Conservation (phyloP, 2,329 filamentous ascomycete species). For the Aspergillus nomiae region DNA sequence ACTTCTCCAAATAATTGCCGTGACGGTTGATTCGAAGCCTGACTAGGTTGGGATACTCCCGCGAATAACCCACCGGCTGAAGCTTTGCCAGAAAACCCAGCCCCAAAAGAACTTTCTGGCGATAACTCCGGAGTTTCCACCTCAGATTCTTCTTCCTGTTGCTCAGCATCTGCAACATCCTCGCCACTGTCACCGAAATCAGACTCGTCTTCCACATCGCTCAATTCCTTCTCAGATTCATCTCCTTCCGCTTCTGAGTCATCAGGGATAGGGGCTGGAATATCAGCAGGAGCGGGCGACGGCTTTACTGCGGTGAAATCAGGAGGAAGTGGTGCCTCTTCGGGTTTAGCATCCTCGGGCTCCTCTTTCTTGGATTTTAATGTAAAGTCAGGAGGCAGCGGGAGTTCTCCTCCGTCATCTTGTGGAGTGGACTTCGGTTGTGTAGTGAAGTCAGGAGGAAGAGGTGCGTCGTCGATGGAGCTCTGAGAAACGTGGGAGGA, state of each 20-base stretch:
- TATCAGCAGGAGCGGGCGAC: slow-evolving; percentile 20
- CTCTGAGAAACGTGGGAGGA: slow-evolving; percentile 47
- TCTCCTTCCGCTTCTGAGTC: slow-evolving; percentile 40
- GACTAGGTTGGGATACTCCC: slow-evolving; percentile 33
- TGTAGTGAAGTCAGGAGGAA: slow-evolving; percentile 34
- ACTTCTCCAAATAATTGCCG: slow-evolving; percentile 49
- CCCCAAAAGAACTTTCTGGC: slow-evolving; percentile 48
- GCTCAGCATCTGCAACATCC: slow-evolving; percentile 8
- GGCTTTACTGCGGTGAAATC: slow-evolving; percentile 29
- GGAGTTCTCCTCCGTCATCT: slow-evolving; percentile 22
- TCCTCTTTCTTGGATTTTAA: slow-evolving; percentile 14
- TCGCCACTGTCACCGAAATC: slow-evolving; percentile 37
- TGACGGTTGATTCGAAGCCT: slow-evolving; percentile 26
- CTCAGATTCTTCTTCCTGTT: slow-evolving; percentile 27
- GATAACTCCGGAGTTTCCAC: slow-evolving; percentile 42
- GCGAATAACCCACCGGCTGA: slow-evolving; percentile 45
- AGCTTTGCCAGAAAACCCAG: slow-evolving; percentile 35
- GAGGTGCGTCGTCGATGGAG: slow-evolving; percentile 44
- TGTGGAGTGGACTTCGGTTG: slow-evolving; percentile 20
- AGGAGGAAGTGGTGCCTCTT: slow-evolving; percentile 28
- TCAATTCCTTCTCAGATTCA: slow-evolving; percentile 30
- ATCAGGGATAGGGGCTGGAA: slow-evolving; percentile 34
- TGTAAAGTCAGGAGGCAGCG: slow-evolving; percentile 29
- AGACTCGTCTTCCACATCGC: slow-evolving; percentile 31
- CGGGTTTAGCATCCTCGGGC: slow-evolving; percentile 5